A percentile compares a stretch with the other conserved stretches of the same genome.
phyloP scores from a whole-genome alignment of 208 protist species.

The Lotmaria passim region DNA sequence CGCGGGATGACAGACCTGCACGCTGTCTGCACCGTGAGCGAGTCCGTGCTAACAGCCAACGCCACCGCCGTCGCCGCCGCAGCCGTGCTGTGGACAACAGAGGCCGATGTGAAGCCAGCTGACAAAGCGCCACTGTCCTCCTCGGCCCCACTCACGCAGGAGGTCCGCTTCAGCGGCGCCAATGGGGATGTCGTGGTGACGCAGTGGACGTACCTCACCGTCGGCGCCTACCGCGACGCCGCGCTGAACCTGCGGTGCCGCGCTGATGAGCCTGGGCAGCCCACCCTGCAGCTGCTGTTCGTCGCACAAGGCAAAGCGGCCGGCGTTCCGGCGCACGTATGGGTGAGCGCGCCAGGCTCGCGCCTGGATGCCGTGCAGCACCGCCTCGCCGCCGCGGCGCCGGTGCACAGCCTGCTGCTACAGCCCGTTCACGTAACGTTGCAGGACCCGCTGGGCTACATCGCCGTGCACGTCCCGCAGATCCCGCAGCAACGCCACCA shows the following conservation, averaged over 20 bases:
- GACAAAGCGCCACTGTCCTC: neutral
- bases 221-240: conserved; percentile 54
- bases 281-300: conserved; percentile 38
- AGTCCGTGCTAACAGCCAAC: conserved; percentile 4
- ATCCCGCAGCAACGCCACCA: neutral
- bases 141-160: conserved; percentile 6
- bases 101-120: conserved; percentile 4
- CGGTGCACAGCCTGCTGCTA: conserved; percentile 9
- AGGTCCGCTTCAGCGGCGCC: conserved; percentile 24
- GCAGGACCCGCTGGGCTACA: conserved; percentile 25
- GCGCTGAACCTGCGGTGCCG: conserved; percentile 51
- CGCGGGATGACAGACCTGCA: conserved; percentile 19
- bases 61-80: neutral
- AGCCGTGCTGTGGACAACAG: conserved; percentile 33
- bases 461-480: conserved; percentile 21
- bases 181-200: conserved; percentile 40
- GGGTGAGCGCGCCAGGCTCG: conserved; percentile 23
- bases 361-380: conserved; percentile 1
- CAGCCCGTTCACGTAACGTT: conserved; percentile 26
- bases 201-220: conserved; percentile 39
- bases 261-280: conserved; percentile 14
- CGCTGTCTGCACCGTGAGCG: conserved; percentile 20
- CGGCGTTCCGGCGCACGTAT: conserved; percentile 7
- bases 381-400: conserved; percentile 16
- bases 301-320: neutral